Base-by-base conservation (phyloP, 257 asterid genomes). In the Solanum chiquidenum region DNA sequence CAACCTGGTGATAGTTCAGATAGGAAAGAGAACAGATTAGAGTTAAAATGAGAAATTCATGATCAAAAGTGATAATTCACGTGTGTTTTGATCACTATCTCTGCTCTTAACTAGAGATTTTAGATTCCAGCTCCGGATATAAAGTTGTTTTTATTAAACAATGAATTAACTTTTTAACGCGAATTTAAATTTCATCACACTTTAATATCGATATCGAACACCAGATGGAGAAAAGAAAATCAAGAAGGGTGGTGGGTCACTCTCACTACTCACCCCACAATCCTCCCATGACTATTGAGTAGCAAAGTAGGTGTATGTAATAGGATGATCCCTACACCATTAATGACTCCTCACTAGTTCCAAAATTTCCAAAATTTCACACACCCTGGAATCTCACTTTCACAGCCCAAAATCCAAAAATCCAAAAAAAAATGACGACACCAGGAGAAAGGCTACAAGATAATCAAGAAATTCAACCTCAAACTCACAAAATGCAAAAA, bases 401-500 rank as follows among this genome's bases (percentile, higher is more conserved):
- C 92, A 42, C 92, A 88, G 79, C 90, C 83, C 86, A 37, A 42
- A 88, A 68, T 35, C 60, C 88, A 25, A 82, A 29, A 29, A 73
- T 74, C 68, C 68, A 58, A 8, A 60, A 29, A 42, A 52, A 23
- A 4, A 66, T 85, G 87, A 44, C 64, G 14, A 8, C 49, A 76
- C 21, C 75, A 60, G n/a, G 42, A 55, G 27, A 68, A 83, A 27
- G 25, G 68, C 87, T 12, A 25, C 86, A 73, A 3, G 69, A 14
- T 35, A 80, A 21, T 79, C 52, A 76, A 34, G 73, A 18, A 46
- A 77, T n/a, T 83, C 62, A 80, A 34, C 35, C 5, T 74, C 80
- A 33, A 42, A 77, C 40, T 77, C 86, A 75, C 89, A 93, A 90
- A 89, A 92, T 95, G 96, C 92, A 79, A 87, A 93, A 86, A 87